These are phyloP conservation scores for Mycena latifolia DNA, from an alignment of 768 basidiomycete species.

Conservation along the genomic window DNA sequence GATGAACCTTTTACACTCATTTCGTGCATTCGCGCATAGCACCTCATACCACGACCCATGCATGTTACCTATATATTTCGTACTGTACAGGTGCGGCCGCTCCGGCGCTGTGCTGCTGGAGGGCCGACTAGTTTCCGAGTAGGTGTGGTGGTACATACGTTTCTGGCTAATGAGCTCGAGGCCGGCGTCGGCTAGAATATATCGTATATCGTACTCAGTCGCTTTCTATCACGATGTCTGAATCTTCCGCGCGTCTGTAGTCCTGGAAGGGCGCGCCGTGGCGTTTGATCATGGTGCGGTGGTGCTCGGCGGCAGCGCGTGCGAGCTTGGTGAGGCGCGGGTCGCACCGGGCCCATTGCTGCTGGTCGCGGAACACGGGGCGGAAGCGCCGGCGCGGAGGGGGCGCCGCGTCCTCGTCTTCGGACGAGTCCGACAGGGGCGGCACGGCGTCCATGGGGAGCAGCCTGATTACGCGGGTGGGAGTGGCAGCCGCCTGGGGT, in stretches of 20 bases:
- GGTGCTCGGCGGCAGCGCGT: not conserved
- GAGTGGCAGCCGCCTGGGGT: slow-evolving; percentile 22
- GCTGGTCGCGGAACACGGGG: slow-evolving; percentile 62
- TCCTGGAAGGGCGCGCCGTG: slow-evolving; percentile 27
- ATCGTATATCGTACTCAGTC: slow-evolving; percentile 7
- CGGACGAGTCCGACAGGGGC: slow-evolving; percentile 39
- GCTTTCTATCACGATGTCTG: slow-evolving; percentile 11
- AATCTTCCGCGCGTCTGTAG: slow-evolving; percentile 11
- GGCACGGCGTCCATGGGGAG: slow-evolving; percentile 5
- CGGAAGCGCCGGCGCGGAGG: slow-evolving; percentile 55
- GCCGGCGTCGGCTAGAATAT: not conserved
- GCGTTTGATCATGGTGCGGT: slow-evolving; percentile 19
- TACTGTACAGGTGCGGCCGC: slow-evolving; percentile 14
- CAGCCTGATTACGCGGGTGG: not conserved
- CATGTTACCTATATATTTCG: slow-evolving; percentile 12
- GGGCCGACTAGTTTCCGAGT: slow-evolving; percentile 1
- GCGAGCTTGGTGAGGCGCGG: slow-evolving; percentile 44
- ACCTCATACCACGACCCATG: not conserved
- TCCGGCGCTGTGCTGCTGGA: not conserved
- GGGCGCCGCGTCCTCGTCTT: slow-evolving; percentile 36
- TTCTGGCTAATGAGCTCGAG: not conserved
- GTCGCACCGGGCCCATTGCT: slow-evolving; percentile 61
- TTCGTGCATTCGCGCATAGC: no score
- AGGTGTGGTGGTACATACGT: not conserved
- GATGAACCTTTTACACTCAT: not conserved